Evolutionary conservation across 2,329 filamentous ascomycete genomes (phyloP).

Genomic region (Ceratocystis cubensis): DNA sequence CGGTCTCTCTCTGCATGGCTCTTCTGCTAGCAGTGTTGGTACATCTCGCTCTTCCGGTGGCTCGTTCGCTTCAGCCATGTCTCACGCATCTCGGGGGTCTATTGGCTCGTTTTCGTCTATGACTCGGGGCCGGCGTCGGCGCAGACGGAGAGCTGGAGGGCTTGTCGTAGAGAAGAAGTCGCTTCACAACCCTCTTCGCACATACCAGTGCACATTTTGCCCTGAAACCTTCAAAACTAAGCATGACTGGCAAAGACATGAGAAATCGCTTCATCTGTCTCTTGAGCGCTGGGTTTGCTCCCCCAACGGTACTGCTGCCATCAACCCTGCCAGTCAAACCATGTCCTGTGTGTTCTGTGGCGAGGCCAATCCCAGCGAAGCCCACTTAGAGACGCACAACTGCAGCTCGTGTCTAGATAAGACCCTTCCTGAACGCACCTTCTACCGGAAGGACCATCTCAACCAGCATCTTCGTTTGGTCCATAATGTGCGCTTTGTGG

Average conservation of each 20-base stretch:
- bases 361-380: slow-evolving; percentile 40
- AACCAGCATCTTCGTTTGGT: slow-evolving; percentile 52
- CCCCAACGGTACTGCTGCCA: slow-evolving; percentile 42
- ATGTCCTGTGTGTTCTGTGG: slow-evolving; percentile 49
- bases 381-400: slow-evolving; percentile 47
- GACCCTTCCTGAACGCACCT: slow-evolving; percentile 46
- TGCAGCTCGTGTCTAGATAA: slow-evolving; percentile 55
- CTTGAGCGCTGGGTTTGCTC: slow-evolving; percentile 55
- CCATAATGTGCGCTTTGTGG: slow-evolving; percentile 47
- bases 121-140: slow-evolving; percentile 36
- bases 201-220: slow-evolving; percentile 56
- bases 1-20: slow-evolving; percentile 41
- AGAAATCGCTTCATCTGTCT: slow-evolving; percentile 53
- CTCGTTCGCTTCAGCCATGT: slow-evolving; percentile 48
- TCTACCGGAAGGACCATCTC: slow-evolving; percentile 55
- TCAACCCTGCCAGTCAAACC: slow-evolving; percentile 48
- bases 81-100: slow-evolving; percentile 45
- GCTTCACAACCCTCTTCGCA: slow-evolving; percentile 37
- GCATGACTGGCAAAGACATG: slow-evolving; percentile 58
- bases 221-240: slow-evolving; percentile 56
- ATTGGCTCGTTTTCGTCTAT: slow-evolving; percentile 39
- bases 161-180: slow-evolving; percentile 30
- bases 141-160: slow-evolving; percentile 32
- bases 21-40: slow-evolving; percentile 47
- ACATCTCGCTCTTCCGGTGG: slow-evolving; percentile 48